Conservation (phyloP, 805 yeast species). For the Millerago galiae region DNA sequence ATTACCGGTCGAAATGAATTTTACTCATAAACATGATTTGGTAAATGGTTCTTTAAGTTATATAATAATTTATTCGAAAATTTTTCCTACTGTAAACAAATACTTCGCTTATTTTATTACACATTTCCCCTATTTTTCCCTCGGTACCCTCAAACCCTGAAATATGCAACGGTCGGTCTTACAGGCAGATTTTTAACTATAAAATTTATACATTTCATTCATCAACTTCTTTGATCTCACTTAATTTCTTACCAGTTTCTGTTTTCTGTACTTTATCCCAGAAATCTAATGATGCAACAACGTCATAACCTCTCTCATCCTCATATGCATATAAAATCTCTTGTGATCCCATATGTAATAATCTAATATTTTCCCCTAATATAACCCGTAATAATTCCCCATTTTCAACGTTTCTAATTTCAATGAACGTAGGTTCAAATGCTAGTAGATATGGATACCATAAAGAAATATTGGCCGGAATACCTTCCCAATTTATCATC, state of each 20-base stretch:
- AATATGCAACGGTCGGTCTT: too few relatives aligned
- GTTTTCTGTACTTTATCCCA: slow-evolving; percentile 46
- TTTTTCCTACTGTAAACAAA: too few relatives aligned
- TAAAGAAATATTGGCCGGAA: slow-evolving; percentile 85
- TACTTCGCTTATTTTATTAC: too few relatives aligned
- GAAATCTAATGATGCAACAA: slow-evolving; percentile 87
- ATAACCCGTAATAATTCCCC: slow-evolving; percentile 84
- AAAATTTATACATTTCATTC: slow-evolving; percentile 2
- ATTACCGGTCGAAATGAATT: not conserved
- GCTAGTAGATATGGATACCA: slow-evolving; percentile 92
- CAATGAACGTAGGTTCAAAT: slow-evolving; percentile 85
- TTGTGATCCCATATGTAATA: slow-evolving; percentile 84
- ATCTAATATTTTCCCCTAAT: slow-evolving; percentile 84
- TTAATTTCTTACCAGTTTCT: slow-evolving; percentile 9
- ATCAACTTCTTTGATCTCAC: slow-evolving; percentile 22
- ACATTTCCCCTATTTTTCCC: too few relatives aligned
- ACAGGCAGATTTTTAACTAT: not conserved
- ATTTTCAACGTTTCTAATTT: slow-evolving; percentile 84
- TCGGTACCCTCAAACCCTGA: too few relatives aligned
- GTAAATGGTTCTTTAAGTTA: too few relatives aligned
- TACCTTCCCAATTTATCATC: slow-evolving; percentile 96
- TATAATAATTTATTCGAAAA: too few relatives aligned
- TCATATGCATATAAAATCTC: slow-evolving; percentile 92
- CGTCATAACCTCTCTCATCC: slow-evolving; percentile 84
- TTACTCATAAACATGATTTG: too few relatives aligned